Evolutionary conservation across 345 rosid genomes (phyloP), one percentile per base, ranked within the genome.

Genomic region (Leavenworthia alabamica): DNA sequence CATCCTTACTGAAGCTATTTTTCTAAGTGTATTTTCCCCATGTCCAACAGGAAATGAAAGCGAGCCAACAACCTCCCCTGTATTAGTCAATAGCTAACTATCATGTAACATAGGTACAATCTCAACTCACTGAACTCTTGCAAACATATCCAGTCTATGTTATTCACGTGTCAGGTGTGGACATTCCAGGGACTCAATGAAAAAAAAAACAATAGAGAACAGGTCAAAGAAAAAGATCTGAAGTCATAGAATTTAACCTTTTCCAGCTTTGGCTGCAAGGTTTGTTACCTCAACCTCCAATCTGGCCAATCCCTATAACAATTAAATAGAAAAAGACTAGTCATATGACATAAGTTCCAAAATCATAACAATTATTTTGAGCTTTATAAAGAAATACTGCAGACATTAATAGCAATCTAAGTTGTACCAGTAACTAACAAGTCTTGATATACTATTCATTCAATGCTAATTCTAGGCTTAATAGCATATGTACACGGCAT

Each of bases 211-310:
- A 27, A 35, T 46, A 12, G 54, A n/a, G 23, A 47, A 57, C 5
- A 8, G 17, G 59, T 41, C 20, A 42, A 71, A 50, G 33, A 31
- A 29, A 15, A 58, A 4, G 58, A 48, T 23, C 50, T 49, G 14
- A 64, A 57, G 59, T 56, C 26, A 56, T 27, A 50, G 32, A 17
- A 50, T 17, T 6, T 27, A 79, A 93, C 99, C 99, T 85, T 93
- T 93, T 70, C 99, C 99, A 77, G 99, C 99, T 77, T 87, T 93
- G 29, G 97, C 96, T 56, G 92, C 94, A 67, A 93, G 94, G 73
- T 93, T 93, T 62, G 99, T 93, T 56, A 93, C 96, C 82, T 93
- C 99, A 56, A 93, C 92, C 80, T 93, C 96, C 82, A 93, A 77
- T 76, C 83, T 89, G 17, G 97, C 96, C 40, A 42, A 63, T 48